Base-by-base conservation (phyloP, 2,329 filamentous ascomycete species). In the Fusarium mundagurra region DNA sequence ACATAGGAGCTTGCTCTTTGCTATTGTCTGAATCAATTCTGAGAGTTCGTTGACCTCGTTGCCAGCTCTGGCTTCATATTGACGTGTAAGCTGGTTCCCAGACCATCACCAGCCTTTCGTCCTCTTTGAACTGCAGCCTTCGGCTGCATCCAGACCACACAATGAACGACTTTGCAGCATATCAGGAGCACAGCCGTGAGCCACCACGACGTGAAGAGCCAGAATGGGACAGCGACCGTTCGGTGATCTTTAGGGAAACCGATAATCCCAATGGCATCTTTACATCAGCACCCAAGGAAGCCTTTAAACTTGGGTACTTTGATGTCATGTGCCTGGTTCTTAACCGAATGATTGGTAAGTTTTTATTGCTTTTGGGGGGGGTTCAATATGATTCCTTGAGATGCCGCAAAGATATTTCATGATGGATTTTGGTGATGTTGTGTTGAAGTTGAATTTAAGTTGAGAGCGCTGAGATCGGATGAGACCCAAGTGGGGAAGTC, bases 331-430 rank as follows among this genome's bases (percentile, higher is more conserved):
- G 82, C 44, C 71, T 83, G 34, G 77, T 83, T 16, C 67, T 83
- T 33, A 83, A 83, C 64, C 80, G 81, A 16, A 82, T 82, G 77
- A 83, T 83, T 65, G 82, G 82, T 83, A 61, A 72, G 80, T 78
- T 18, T n/a, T 33, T 7, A 18, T 27, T 3, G 27, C 27, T 44
- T 41, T 24, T 1, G 27, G 18, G 8, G 18, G 3, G 2, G 22
- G 2, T n/a, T 17, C 22, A 14, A 33, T 14, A n/a, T 18, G 4
- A 16, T 43, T 17, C 2, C 20, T n/a, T 20, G 39, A 18, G 24
- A 24, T 27, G 10, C 51, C n/a, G 43, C 36, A 24, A 11, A n/a
- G 43, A 14, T 6, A 5, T 29, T 24, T 51, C 12, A 20, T 51
- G 22, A 27, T 22, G 17, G 20, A 16, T 33, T 41, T 41, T 43